Evolutionary conservation across 768 basidiomycete species (phyloP), one percentile per base, ranked within the genome.

Genomic region (Rickenella mellea): DNA sequence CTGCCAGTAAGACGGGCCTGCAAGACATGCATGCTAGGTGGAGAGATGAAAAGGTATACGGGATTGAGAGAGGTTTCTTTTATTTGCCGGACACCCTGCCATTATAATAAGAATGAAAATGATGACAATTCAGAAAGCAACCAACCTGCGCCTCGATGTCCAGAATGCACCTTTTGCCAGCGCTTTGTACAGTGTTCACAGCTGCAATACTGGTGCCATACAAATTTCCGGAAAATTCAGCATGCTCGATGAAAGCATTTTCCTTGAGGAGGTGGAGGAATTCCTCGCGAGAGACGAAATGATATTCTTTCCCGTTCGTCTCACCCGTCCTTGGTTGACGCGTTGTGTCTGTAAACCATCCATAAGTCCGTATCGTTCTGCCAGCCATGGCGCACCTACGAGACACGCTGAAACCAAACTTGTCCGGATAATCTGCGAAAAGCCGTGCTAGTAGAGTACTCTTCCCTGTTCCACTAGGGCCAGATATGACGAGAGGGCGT

Each of bases 101-200:
- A 45, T 41, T 33, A 6, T 45, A 15, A 25, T 32, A 42, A 39
- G 37, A 20, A 41, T 41, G 38, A 36, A 42, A 43, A 49, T 52
- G 41, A 47, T 45, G 44, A n/a, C 4, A 21, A 44, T 37, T 9
- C 35, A 37, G 9, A 29, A 11, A 29, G 25, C 15, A 36, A 64
- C 69, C 43, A 56, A 87, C 90, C 82, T 98, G 93, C 8, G 86
- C 82, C 55, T 98, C 94, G 45, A 98, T 98, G 58, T 98, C 94
- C 28, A 98, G 73, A 45, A 98, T 82, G 58, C 94, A 97, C 10
- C 89, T 78, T 47, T 73, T 76, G 12, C 87, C 89, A 3, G 73
- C 67, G 14, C 70, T 61, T 27, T 76, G 69, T 21, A 96, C 81
- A 24, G 72, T 69, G 26, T 70, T 65, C 24, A 98, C 78, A 17